These are phyloP conservation scores for Podosphaera fusca DNA, from an alignment of 2,329 filamentous ascomycete species.

Conservation along the genomic window DNA sequence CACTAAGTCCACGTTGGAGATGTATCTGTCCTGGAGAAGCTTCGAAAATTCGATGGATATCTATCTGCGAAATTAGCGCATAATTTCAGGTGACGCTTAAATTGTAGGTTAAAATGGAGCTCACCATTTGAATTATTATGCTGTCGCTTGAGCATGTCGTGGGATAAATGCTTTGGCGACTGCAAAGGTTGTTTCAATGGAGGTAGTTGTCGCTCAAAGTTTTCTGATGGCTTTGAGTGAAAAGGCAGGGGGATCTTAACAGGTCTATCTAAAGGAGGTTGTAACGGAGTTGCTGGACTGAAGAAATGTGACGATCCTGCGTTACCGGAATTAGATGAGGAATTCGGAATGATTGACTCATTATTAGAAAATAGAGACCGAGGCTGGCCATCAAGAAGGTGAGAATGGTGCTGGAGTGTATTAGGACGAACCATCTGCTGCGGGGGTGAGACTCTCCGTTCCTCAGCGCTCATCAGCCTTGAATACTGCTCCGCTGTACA, in stretches of 20 bases:
- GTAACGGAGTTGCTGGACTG: conserved; percentile 14
- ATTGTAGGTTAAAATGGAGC: background rate
- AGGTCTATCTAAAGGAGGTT: conserved; percentile 12
- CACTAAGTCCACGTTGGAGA: conserved; percentile 3
- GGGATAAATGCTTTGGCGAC: conserved; percentile 10
- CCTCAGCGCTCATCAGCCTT: conserved; percentile 5
- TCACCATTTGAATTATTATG: conserved; percentile 12
- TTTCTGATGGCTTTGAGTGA: conserved; percentile 9
- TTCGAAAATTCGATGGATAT: conserved; percentile 6
- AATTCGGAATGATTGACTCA: conserved; percentile 12
- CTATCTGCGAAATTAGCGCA: conserved; percentile 5
- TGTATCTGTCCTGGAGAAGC: conserved; percentile 11
- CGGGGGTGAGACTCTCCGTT: conserved; percentile 7
- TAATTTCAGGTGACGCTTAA: background rate
- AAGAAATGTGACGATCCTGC: conserved; percentile 12
- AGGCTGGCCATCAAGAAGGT: conserved; percentile 7
- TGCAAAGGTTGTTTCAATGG: conserved; percentile 11
- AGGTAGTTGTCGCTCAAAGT: conserved; percentile 13
- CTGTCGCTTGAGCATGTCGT: conserved; percentile 3
- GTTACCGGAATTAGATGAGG: conserved; percentile 10
- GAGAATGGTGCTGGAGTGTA: conserved; percentile 8
- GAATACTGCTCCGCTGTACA: conserved; percentile 5
- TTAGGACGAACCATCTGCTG: conserved; percentile 5
- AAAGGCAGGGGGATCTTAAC: conserved; percentile 12
- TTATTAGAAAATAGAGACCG: conserved; percentile 12